A percentile compares a stretch with the other conserved stretches of the same genome.
Conservation (phyloP, 345 rosid genomes). For the Arabidopsis arenosa region DNA sequence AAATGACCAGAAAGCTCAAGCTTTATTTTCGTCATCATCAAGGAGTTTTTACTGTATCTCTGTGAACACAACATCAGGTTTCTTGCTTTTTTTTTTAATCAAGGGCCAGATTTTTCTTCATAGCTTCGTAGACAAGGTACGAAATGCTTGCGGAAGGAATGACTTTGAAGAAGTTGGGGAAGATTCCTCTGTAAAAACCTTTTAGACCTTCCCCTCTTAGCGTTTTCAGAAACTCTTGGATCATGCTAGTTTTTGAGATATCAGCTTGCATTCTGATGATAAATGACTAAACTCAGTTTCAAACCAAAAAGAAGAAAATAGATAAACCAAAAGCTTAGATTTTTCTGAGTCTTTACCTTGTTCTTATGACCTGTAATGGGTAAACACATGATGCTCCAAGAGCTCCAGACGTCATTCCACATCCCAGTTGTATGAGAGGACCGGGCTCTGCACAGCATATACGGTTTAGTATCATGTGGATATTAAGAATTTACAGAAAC, state of each 20-base stretch:
- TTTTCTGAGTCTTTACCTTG: constrained; percentile 59
- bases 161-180: constrained; percentile 87
- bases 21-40: constrained; percentile 33
- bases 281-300: constrained; percentile 12
- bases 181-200: constrained; percentile 94
- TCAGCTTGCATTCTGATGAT: constrained; percentile 93
- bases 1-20: constrained; percentile 11
- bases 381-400: constrained; percentile 95
- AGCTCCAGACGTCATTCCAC: constrained; percentile 91
- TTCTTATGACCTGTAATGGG: constrained; percentile 92
- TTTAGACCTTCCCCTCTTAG: constrained; percentile 70
- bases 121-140: constrained; percentile 73
- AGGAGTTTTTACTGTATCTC: constrained; percentile 6
- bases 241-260: constrained; percentile 62
- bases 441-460: constrained; percentile 70
- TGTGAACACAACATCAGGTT: neutral
- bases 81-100: constrained; percentile 34
- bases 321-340: neutral
- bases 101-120: constrained; percentile 83
- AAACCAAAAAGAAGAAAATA: neutral
- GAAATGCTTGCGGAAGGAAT: constrained; percentile 64
- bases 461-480: constrained; percentile 23
- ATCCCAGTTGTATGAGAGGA: constrained; percentile 81
- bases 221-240: constrained; percentile 84
- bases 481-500: constrained; percentile 5